Base-by-base conservation (phyloP, 176 grass and related monocot species). In the Dactylis glomerata region DNA sequence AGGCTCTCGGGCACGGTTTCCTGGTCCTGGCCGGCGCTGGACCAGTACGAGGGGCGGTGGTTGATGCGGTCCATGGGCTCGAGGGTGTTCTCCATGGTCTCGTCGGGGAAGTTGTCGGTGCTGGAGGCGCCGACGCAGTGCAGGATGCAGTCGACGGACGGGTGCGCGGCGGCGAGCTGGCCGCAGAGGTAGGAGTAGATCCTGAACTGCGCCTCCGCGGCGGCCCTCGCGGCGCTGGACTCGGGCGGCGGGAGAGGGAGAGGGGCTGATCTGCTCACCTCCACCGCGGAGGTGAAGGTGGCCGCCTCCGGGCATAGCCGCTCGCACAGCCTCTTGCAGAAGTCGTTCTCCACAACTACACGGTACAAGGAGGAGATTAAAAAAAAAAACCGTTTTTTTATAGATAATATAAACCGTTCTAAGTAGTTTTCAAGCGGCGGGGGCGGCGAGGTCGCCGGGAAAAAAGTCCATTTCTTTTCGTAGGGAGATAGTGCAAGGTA, bases 81-180 rank as follows among this genome's bases (percentile, higher is more conserved):
- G 26, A 94, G 87, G 26, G 96, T 99, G 88, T 99, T 84, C 50
- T 83, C 83, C 3, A 99, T 89, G 82, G 75, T 89, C 86, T 99
- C 97, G 38, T 88, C 79, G 10, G 91, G 93, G 85, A 92, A 99
- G 59, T 91, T 83, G 84, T 99, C 97, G 59, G 97, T 99, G 85
- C 90, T 96, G 69, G 97, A 96, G 50, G 93, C 93, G 40, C 88
- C 88, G 34, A 99, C 75, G 87, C 91, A 87, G 38, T 36, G 44
- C 50, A 83, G 78, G 84, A 92, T 84, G 88, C 88, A 94, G 50
- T 88, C 82, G 46, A 6, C 52, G 69, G 86, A 22, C 28, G 89
- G 88, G 3, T 61, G 78, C 49, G 24, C 8, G 15, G 89, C 64
- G 78, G 73, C 42, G 80, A 99, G 74, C 22, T 85, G 86, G 61